Base-by-base conservation (phyloP, 225 moss, liverwort and hornwort genomes). In the Rhytidiadelphus loreus region DNA sequence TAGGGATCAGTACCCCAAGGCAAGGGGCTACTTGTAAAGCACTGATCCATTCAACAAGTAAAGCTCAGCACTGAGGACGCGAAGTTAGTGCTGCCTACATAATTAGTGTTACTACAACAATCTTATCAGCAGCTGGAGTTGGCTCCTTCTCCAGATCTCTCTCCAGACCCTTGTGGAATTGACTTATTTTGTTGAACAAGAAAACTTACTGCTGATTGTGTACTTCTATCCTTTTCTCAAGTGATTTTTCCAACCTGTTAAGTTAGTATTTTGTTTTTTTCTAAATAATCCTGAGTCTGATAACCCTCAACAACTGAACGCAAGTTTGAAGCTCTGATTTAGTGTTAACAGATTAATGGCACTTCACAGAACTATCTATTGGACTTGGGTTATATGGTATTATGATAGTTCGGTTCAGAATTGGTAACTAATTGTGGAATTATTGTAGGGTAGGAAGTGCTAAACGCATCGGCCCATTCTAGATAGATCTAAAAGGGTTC, bases 1-100 rank as follows among this genome's bases (percentile, higher is more conserved):
- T 89, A 93, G 93, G 79, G 93, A 92, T 61, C 92, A 92, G 91
- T 96, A 94, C 81, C 96, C 96, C 35, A 93, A 94, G 77, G 94
- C 94, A 26, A 93, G 92, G 89, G 89, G 91, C 41, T 92, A 92
- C 79, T 90, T 96, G 81, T 93, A 19, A n/a, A 52, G 46, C 58
- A 77, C 48, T 48, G 48, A 48, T 77, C 16, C 55, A 24, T n/a
- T 56, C 56, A 56, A 25, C 56, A 16, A 77, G 50, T 2, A 46
- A 74, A 16, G 50, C 50, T 50, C 50, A 50, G 50, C 50, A 50
- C 50, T 50, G 50, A 50, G 50, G 50, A 50, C 22, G 48, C 55
- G 10, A 25, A 77, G 10, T 16, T 55, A 55, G 77, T 55, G 77
- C n/a, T 55, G 37, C 37, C 24, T 24, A 20, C 77, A 16, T 2